Base-by-base conservation (phyloP, 768 basidiomycete genomes). In the Gloeophyllum trabeum region DNA sequence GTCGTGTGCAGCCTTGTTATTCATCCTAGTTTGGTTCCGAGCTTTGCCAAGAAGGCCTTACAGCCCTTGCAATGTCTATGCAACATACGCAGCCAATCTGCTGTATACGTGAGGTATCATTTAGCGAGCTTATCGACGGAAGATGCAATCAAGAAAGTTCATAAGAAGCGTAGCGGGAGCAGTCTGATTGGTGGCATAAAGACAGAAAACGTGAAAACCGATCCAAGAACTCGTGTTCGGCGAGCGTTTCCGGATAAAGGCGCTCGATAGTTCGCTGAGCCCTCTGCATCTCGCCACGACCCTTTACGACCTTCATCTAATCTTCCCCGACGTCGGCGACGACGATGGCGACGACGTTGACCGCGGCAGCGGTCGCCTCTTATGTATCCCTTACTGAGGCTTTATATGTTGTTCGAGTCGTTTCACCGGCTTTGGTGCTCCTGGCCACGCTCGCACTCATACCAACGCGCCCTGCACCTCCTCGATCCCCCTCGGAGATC, bases 401-500 rank as follows among this genome's bases (percentile, higher is more conserved):
- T 40, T 64, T 80, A 44, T 70, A 79, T 47, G 59, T 69, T 44
- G 59, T 83, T 40, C 74, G 84, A 48, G 61, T 84, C 46, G 57
- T 81, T 25, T 84, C 83, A 30, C 86, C 87, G 32, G 64, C 73
- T 43, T 55, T 84, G 46, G 73, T 86, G 25, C 59, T 81, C 43
- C 61, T 86, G 41, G 58, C 77, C 18, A 65, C 78, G 21, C 52
- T 84, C 42, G 79, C 82, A 45, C 66, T 87, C 34, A 48, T 82
- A 45, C 62, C 68, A 40, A 59, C 67, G 34, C 70, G 66, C 48
- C 67, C 73, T 35, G 55, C 64, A 5, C 54, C 63, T 5, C 72
- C 71, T 1, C 53, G 49, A 5, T 60, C 64, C 16, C 59, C 71
- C 24, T 81, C 79, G 34, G 76, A 76, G 49, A 88, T 90, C 55